Evolutionary conservation across 345 rosid species (phyloP).

Genomic region (Euphorbia peplus): DNA sequence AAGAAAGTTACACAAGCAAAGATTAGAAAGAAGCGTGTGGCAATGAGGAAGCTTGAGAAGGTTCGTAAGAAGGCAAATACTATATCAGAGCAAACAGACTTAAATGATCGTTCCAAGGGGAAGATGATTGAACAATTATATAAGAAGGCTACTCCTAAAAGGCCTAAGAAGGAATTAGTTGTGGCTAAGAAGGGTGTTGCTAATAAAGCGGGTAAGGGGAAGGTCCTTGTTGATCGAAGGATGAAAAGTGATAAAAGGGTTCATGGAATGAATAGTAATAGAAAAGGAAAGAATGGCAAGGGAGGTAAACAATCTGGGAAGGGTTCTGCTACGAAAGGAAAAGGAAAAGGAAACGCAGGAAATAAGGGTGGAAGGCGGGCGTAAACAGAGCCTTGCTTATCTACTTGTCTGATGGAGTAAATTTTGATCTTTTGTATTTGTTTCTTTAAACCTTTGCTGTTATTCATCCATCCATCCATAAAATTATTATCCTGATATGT

Average conservation of each 20-base stretch:
- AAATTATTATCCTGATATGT: too few relatives aligned
- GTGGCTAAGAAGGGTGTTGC: conserved; percentile 93
- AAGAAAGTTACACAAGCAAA: conserved; percentile 97
- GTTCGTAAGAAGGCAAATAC: conserved; percentile 85
- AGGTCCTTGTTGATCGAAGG: conserved; percentile 74
- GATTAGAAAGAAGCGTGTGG: conserved; percentile 77
- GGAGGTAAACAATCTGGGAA: conserved; percentile 43
- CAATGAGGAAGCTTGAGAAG: conserved; percentile 73
- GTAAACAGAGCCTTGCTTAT: background rate
- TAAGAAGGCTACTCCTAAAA: conserved; percentile 71
- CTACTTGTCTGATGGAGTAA: too few relatives aligned
- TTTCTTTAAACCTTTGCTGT: background rate
- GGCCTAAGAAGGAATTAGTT: conserved; percentile 69
- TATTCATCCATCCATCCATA: background rate
- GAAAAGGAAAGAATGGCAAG: conserved; percentile 59
- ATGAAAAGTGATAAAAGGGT: conserved; percentile 79
- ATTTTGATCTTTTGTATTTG: background rate
- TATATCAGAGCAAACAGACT: conserved; percentile 72
- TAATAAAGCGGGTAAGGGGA: conserved; percentile 75
- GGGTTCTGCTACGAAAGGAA: conserved; percentile 43
- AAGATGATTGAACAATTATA: conserved; percentile 81
- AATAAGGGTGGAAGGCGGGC: conserved; percentile 27
- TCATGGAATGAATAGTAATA: conserved; percentile 54
- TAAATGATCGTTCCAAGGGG: conserved; percentile 71
- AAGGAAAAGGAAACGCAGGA: conserved; percentile 36